Percentiles rank a stretch among this genome's conserved stretches.
Evolutionary conservation across 352 stramenopile genomes (phyloP).

Genomic region (Phytopythium ostracodes): DNA sequence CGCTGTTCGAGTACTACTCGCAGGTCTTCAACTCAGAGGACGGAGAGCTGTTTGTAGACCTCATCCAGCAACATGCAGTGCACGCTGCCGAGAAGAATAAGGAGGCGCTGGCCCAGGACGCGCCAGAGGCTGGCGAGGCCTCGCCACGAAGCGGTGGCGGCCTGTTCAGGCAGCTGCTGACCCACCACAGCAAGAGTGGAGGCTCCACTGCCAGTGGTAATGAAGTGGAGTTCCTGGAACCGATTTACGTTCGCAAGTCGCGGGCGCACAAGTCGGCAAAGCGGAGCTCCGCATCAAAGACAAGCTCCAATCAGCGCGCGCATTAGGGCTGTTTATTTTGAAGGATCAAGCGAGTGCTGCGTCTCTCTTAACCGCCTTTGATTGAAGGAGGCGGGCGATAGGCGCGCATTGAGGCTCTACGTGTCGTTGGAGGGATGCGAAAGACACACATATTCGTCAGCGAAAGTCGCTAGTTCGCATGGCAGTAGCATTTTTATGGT

Average conservation of each 20-base stretch:
- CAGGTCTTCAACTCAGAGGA: conserved; percentile 63
- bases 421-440: too few relatives aligned
- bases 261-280: conserved; percentile 13
- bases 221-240: conserved; percentile 52
- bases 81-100: conserved; percentile 25
- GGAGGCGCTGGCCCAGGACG: conserved; percentile 9
- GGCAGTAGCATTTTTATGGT: neutral
- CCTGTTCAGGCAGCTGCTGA: conserved; percentile 32
- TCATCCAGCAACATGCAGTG: conserved; percentile 29
- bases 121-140: conserved; percentile 5
- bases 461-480: neutral
- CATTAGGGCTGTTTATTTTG: conserved; percentile 9
- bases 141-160: neutral
- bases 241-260: conserved; percentile 38
- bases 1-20: conserved; percentile 67
- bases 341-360: neutral
- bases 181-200: conserved; percentile 15
- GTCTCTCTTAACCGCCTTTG: neutral
- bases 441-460: too few relatives aligned
- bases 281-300: conserved; percentile 3
- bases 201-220: conserved; percentile 19
- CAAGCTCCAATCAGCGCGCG: conserved; percentile 12
- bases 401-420: neutral
- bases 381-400: neutral
- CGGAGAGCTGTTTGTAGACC: conserved; percentile 45